Percentiles rank a stretch among this genome's conserved stretches.
Evolutionary conservation across 129 eudicot species (phyloP).

Genomic region (Heracleum sosnowskyi): DNA sequence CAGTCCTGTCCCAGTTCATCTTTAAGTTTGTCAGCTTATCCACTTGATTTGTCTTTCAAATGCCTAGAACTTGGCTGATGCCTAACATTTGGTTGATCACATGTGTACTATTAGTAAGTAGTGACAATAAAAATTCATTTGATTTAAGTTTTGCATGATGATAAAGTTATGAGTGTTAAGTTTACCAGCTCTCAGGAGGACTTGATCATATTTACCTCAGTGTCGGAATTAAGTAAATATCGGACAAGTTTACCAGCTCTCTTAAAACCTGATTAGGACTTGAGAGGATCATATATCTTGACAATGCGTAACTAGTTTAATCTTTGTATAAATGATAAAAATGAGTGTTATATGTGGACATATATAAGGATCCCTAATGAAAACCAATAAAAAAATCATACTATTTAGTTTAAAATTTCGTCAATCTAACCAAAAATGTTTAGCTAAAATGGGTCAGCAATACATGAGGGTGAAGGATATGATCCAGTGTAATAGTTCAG

Average conservation of each 20-base stretch:
- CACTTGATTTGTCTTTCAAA: not conserved
- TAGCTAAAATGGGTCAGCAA: not conserved
- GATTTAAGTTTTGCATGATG: not conserved
- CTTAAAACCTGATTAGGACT: no score
- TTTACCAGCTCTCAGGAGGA: no score
- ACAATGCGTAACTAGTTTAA: not conserved
- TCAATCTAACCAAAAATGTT: not conserved
- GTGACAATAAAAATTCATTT: not conserved
- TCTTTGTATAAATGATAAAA: not conserved
- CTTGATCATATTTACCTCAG: no score
- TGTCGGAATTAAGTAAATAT: no score
- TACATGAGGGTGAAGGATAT: not conserved
- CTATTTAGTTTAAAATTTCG: not conserved
- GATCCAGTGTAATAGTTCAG: not conserved
- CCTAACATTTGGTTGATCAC: not conserved
- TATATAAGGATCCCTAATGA: not conserved
- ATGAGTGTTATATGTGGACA: not conserved
- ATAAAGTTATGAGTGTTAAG: no score
- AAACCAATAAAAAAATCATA: no score
- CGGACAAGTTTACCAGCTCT: no score
- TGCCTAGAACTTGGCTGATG: not conserved
- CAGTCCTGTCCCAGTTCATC: not conserved
- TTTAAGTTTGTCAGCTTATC: not conserved
- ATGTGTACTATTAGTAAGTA: not conserved
- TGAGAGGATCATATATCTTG: no score